Conservation (phyloP, 768 basidiomycete genomes). For the Paxillus ammoniavirescens region DNA sequence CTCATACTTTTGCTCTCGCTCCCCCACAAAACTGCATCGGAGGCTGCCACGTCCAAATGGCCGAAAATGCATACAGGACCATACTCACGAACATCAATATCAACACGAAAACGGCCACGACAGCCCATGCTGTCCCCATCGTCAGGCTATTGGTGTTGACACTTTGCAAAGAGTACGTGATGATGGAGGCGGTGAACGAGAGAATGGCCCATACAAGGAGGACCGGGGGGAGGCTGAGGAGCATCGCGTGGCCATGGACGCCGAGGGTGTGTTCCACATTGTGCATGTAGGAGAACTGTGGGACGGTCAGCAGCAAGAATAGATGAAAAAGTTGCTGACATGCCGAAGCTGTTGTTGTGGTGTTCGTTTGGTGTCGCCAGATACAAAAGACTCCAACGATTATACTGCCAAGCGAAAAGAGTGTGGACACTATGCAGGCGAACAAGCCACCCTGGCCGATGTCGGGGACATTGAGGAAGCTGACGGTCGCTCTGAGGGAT, state of each 20-base stretch:
- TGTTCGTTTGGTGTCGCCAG: constrained; percentile 53
- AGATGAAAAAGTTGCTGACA: constrained; percentile 1
- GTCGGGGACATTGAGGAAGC: constrained; percentile 44
- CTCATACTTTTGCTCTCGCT: background rate
- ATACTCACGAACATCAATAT: constrained; percentile 37
- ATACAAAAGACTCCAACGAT: constrained; percentile 56
- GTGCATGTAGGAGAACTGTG: constrained; percentile 52
- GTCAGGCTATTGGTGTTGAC: constrained; percentile 16
- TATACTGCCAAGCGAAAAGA: constrained; percentile 53
- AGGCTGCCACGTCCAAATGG: constrained; percentile 42
- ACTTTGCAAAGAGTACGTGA: constrained; percentile 45
- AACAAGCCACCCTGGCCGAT: constrained; percentile 27
- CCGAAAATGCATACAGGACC: constrained; percentile 48
- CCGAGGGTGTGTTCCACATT: constrained; percentile 49
- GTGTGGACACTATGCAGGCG: constrained; percentile 40
- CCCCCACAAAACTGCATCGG: background rate
- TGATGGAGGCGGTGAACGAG: constrained; percentile 44
- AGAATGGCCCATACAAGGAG: constrained; percentile 57
- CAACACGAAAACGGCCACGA: constrained; percentile 40
- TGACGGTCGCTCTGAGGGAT: constrained; percentile 45
- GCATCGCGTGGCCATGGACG: constrained; percentile 47
- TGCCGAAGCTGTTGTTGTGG: constrained; percentile 43
- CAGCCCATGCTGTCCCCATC: constrained; percentile 38
- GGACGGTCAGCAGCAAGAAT: background rate
- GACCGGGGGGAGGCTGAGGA: constrained; percentile 51